Conservation (phyloP, 805 yeast species). For the Lipomyces yamanashiensis region DNA sequence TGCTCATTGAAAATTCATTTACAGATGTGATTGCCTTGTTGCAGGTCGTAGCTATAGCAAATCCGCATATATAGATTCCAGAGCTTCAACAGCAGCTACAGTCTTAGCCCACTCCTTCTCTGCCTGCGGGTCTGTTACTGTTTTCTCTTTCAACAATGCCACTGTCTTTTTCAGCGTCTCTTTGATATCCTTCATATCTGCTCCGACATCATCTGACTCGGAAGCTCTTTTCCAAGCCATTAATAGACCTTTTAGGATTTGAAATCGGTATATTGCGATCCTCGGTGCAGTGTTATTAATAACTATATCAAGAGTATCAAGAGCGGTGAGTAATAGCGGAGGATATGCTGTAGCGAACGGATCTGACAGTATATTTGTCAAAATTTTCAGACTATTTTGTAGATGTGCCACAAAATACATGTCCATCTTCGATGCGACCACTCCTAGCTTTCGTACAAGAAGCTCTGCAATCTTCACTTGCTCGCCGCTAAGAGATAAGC, state of each 20-base stretch:
- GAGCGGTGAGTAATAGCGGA: conserved; percentile 22
- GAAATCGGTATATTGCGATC: conserved; percentile 16
- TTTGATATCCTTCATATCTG: neutral
- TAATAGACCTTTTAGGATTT: conserved; percentile 27
- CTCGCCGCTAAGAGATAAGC: conserved; percentile 23
- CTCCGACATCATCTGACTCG: conserved; percentile 4
- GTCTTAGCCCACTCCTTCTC: conserved; percentile 3
- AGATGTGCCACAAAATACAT: conserved; percentile 20
- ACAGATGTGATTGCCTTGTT: neutral
- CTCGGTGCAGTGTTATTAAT: conserved; percentile 12
- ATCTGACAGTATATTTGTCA: conserved; percentile 25
- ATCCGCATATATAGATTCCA: neutral
- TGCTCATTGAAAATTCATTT: neutral
- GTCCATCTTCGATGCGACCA: conserved; percentile 17
- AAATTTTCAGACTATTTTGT: conserved; percentile 15
- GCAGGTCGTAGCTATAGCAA: neutral
- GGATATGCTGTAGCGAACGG: conserved; percentile 30
- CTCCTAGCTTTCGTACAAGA: conserved; percentile 14
- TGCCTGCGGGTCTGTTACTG: neutral
- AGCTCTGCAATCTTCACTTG: conserved; percentile 26
- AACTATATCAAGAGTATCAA: conserved; percentile 16
- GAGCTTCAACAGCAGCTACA: neutral
- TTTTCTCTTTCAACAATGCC: neutral
- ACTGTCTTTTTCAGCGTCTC: conserved; percentile 7
- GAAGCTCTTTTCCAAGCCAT: conserved; percentile 25